These are phyloP conservation scores for Solanum sejunctum DNA, from an alignment of 257 asterid genomes.

Conservation along the genomic window DNA sequence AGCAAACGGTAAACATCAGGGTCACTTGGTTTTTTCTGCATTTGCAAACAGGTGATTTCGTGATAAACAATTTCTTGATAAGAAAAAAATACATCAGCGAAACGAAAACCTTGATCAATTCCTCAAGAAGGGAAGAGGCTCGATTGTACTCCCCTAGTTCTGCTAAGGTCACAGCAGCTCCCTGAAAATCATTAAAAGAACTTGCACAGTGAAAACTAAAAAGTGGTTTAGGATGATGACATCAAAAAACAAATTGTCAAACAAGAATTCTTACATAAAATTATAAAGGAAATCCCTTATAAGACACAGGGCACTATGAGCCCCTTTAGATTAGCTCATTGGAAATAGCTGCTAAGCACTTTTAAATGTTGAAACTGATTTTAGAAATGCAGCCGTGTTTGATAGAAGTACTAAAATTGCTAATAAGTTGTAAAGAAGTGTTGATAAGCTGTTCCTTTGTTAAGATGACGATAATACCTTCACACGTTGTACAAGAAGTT, in stretches of 20 bases:
- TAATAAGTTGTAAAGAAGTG: not conserved
- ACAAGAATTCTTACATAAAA: not conserved
- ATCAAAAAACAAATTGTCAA: not conserved
- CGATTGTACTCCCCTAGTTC: conserved; percentile 70
- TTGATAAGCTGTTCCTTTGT: not conserved
- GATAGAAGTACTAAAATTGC: not conserved
- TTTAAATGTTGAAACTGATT: not conserved
- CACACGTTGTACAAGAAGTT: not conserved
- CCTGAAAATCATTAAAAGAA: conserved; percentile 31
- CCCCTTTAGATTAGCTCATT: not conserved
- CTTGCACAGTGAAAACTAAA: not conserved
- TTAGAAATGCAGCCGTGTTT: not conserved
- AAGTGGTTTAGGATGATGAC: not conserved
- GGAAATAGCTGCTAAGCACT: not conserved
- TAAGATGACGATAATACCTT: not conserved
- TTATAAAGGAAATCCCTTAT: not conserved
- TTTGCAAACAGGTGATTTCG: conserved; percentile 5
- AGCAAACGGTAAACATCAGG: conserved; percentile 87
- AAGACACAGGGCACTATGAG: not conserved
- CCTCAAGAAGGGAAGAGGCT: conserved; percentile 60
- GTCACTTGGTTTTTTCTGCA: conserved; percentile 62
- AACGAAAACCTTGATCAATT: conserved; percentile 55
- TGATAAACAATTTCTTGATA: not conserved
- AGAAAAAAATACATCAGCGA: conserved; percentile 5
- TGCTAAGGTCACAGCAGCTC: conserved; percentile 83